Conservation (phyloP, 345 rosid genomes). For the Sisymbrium altissimum region DNA sequence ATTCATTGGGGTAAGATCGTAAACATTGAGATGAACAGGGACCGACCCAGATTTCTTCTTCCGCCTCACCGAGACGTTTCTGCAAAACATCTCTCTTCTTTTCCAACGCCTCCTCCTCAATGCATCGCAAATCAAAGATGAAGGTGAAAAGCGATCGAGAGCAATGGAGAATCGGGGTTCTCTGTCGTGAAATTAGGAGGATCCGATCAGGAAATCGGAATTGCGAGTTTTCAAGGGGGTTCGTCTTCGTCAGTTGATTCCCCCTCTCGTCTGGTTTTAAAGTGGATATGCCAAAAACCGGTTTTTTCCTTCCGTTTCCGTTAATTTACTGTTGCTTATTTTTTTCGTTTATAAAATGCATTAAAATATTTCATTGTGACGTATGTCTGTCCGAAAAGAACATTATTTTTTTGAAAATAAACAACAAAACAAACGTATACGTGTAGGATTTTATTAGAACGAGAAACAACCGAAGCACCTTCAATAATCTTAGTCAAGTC, state of each 20-base stretch:
- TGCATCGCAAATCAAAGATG: constrained; percentile 15
- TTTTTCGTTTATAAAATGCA: not conserved
- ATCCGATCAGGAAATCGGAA: not conserved
- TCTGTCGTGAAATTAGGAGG: not conserved
- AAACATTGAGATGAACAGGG: constrained; percentile 63
- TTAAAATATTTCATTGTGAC: too few relatives aligned
- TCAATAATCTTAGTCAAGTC: too few relatives aligned
- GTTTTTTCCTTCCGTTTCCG: not conserved
- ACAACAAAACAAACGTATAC: too few relatives aligned
- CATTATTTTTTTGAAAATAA: too few relatives aligned
- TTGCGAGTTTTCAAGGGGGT: not conserved
- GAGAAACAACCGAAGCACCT: not conserved
- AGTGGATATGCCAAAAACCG: not conserved
- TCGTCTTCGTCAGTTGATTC: not conserved
- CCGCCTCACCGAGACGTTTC: constrained; percentile 14
- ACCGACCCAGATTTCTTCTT: constrained; percentile 30
- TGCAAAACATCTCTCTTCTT: constrained; percentile 23
- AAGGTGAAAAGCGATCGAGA: not conserved
- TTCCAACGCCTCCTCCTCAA: not conserved
- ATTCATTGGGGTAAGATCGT: constrained; percentile 86
- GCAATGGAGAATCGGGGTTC: not conserved
- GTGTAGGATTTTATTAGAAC: too few relatives aligned
- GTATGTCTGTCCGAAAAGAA: too few relatives aligned
- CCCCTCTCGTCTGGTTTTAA: not conserved
- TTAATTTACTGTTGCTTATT: not conserved